Conservation (phyloP, 2,329 filamentous ascomycete species). For the Cladosporium austrohemisphaericum region DNA sequence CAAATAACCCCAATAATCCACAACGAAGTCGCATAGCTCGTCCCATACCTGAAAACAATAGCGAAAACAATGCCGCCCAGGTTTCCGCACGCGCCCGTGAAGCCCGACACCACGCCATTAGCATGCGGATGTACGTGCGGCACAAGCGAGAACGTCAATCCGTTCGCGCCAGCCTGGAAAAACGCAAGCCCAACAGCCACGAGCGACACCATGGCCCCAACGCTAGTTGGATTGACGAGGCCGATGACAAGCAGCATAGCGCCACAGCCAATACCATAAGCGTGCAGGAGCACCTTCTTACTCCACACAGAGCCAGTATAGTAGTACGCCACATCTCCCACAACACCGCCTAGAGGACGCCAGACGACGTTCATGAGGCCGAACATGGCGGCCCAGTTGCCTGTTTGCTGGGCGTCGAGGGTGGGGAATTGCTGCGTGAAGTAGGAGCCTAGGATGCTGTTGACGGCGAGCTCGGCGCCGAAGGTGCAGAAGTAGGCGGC, state of each 20-base stretch:
- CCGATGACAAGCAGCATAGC: conserved; percentile 62
- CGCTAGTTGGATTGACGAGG: conserved; percentile 56
- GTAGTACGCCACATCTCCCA: conserved; percentile 55
- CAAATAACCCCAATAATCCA: conserved; percentile 80
- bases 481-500: conserved; percentile 59
- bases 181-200: conserved; percentile 72
- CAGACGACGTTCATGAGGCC: conserved; percentile 69
- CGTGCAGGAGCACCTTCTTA: conserved; percentile 61
- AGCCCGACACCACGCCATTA: conserved; percentile 74
- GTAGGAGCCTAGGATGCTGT: conserved; percentile 58
- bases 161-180: conserved; percentile 81
- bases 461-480: conserved; percentile 58
- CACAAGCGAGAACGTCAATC: conserved; percentile 79
- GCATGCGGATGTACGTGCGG: conserved; percentile 80
- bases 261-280: conserved; percentile 54
- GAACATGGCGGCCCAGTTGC: conserved; percentile 68
- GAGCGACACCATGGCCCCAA: conserved; percentile 69
- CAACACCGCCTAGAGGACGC: conserved; percentile 62
- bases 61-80: conserved; percentile 82
- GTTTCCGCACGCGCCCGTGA: conserved; percentile 77
- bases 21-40: conserved; percentile 64
- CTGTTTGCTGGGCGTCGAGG: conserved; percentile 53
- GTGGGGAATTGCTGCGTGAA: conserved; percentile 52
- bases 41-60: conserved; percentile 74
- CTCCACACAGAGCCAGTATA: conserved; percentile 53